phyloP scores from a whole-genome alignment of 345 rosid genomes.

The Adansonia digitata region DNA sequence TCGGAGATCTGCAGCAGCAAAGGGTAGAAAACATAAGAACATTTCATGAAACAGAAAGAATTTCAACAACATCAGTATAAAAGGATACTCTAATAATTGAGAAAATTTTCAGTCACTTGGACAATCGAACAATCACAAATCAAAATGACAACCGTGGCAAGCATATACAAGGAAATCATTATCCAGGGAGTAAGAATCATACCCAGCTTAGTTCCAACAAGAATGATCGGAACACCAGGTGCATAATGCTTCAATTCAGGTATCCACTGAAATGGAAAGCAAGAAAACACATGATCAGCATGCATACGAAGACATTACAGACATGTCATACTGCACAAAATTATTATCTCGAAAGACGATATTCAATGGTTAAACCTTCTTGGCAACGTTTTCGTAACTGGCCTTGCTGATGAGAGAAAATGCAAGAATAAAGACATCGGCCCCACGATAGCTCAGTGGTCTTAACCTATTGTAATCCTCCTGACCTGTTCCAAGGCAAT shows the following conservation, averaged over 20 bases:
- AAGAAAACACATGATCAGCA: neutral
- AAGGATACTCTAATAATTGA: neutral
- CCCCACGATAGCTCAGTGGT: conserved; percentile 86
- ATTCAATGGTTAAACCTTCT: conserved; percentile 50
- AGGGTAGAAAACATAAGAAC: neutral
- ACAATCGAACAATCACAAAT: neutral
- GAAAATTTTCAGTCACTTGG: neutral
- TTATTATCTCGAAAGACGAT: neutral
- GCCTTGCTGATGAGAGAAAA: conserved; percentile 98
- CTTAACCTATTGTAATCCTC: conserved; percentile 88
- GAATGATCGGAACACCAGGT: conserved; percentile 57
- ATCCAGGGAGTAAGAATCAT: neutral
- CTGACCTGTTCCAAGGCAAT: conserved; percentile 52
- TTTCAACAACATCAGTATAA: neutral
- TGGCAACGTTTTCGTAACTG: conserved; percentile 91
- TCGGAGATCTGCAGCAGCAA: conserved; percentile 51
- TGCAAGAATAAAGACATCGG: conserved; percentile 91
- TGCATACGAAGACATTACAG: too few species aligned
- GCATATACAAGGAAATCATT: neutral
- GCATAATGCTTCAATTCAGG: conserved; percentile 20
- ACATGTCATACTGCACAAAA: conserved; percentile 3
- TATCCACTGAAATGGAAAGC: conserved; percentile 16
- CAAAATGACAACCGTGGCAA: neutral
- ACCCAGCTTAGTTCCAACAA: conserved; percentile 55
- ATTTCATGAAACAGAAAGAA: neutral